Conservation (phyloP, 768 basidiomycete genomes). For the Lentinula boryana region DNA sequence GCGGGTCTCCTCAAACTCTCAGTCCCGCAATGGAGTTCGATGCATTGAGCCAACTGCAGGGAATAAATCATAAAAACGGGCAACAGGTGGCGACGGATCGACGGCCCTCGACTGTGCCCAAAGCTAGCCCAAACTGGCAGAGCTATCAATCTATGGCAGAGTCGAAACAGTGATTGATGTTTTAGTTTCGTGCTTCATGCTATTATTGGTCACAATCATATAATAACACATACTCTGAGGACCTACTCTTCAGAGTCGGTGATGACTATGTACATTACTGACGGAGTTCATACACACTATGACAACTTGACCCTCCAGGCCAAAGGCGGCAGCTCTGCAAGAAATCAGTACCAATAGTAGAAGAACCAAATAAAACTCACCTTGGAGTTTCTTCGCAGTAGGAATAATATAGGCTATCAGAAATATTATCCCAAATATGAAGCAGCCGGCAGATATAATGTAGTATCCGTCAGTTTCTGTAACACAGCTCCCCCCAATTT, state of each 20-base stretch:
- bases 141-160: not conserved
- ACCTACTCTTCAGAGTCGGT: not conserved
- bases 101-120: not conserved
- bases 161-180: too few relatives aligned
- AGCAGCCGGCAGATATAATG: slow-evolving; percentile 72
- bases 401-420: slow-evolving; percentile 77
- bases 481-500: slow-evolving; percentile 73
- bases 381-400: slow-evolving; percentile 79
- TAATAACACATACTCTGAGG: too few relatives aligned
- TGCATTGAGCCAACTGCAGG: not conserved
- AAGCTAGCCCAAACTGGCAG: not conserved
- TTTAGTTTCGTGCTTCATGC: too few relatives aligned
- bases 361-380: slow-evolving; percentile 34
- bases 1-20: not conserved
- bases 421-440: slow-evolving; percentile 67
- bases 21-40: not conserved
- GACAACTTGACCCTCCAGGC: slow-evolving; percentile 61
- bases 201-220: too few relatives aligned
- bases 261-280: not conserved
- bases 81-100: not conserved
- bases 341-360: slow-evolving; percentile 3
- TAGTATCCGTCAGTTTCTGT: slow-evolving; percentile 92
- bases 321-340: slow-evolving; percentile 57
- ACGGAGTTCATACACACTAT: not conserved
- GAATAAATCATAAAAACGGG: not conserved